Conservation (phyloP, 257 asterid genomes). For the Avicennia marina region DNA sequence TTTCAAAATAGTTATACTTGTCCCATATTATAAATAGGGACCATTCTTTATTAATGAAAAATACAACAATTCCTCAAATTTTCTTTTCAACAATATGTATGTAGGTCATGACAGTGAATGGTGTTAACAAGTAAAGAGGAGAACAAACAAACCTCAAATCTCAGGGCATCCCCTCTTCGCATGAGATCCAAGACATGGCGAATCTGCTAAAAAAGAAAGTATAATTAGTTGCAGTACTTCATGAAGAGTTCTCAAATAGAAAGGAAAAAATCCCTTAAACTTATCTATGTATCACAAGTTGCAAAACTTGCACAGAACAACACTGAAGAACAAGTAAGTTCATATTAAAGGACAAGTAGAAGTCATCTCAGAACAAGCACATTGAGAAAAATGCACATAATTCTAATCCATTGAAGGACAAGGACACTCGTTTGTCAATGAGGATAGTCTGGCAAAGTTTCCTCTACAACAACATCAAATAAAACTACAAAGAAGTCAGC, state of each 20-base stretch:
- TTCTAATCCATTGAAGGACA: not conserved
- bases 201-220: slow-evolving; percentile 48
- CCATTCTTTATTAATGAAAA: no score
- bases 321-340: not conserved
- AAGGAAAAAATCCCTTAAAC: not conserved
- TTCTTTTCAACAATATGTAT: not conserved
- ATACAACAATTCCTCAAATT: no score
- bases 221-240: not conserved
- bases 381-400: not conserved
- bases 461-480: no score
- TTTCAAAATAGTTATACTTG: no score
- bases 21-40: no score
- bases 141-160: slow-evolving; percentile 68
- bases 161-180: slow-evolving; percentile 85
- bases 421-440: no score
- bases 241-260: not conserved
- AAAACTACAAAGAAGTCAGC: no score
- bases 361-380: not conserved
- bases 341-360: not conserved
- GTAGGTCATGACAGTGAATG: not conserved
- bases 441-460: not conserved
- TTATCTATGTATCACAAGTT: slow-evolving; percentile 1
- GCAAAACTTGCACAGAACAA: not conserved
- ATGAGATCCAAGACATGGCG: slow-evolving; percentile 89
- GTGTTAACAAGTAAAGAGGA: not conserved